Base-by-base conservation (phyloP, 805 yeast genomes). In the Blastobotrys americana region DNA sequence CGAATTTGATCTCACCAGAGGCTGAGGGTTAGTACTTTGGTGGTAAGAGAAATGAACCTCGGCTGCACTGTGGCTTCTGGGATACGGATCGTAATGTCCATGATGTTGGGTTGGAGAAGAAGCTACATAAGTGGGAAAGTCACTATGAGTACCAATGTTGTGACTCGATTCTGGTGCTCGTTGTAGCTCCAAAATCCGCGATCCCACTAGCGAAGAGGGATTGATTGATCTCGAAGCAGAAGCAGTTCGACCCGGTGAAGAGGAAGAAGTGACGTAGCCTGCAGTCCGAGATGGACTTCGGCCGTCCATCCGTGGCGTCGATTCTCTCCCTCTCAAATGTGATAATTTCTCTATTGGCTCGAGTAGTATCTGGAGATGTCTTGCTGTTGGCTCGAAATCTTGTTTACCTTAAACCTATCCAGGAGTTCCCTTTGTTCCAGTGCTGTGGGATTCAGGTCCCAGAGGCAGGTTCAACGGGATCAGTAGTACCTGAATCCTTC, bases 151-250 rank as follows among this genome's bases (percentile, higher is more conserved):
- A n/a, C n/a, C n/a, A n/a, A n/a, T n/a, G n/a, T n/a, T n/a, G n/a
- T n/a, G n/a, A 25, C 13, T 25, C 31, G 13, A 25, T 13, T 25
- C 31, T 25, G 31, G 31, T 8, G 31, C 19, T 13, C 20, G 17
- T 36, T 36, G 39, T 15, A 36, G 20, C 19, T 36, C 39, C 16
- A 36, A 23, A 17, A 36, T 36, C 13, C 39, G 18, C 10, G 39
- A 13, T 8, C 22, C 39, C 16, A 36, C 39, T 20, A 36, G 21
- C 4, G 39, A 20, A 6, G 39, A 36, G 5, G 39, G 39, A 36
- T 17, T 8, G 8, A 17, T 20, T 10, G 36, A 16, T 9, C 36
- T 17, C 5, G 36, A 33, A 17, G 19, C 17, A 5, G 36, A 33
- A 16, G 17, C 17, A 19, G 36, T 16, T 33, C 36, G 36, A 33